Evolutionary conservation across 192 early-diverging fungal species (phyloP).

Genomic region (Backusella westeae): DNA sequence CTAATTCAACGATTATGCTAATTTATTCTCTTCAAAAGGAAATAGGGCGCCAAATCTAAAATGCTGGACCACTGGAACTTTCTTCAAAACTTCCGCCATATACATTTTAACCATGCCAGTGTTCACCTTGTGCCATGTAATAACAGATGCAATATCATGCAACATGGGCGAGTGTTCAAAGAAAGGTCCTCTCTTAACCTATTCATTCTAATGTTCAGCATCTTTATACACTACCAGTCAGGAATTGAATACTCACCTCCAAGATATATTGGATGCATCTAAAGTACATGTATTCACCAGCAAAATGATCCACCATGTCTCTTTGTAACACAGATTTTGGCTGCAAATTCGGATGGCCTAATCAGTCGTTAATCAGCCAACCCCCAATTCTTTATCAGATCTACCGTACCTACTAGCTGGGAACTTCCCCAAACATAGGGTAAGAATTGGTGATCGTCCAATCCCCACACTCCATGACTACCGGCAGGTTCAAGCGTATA

Average conservation of each 20-base stretch:
- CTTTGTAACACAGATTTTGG: constrained; percentile 71
- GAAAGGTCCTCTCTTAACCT: constrained; percentile 60
- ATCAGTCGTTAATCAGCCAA: background rate
- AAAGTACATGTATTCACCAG: constrained; percentile 84
- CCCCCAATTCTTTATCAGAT: too few species aligned
- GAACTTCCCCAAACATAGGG: constrained; percentile 93
- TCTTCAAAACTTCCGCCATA: constrained; percentile 83
- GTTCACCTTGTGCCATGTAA: constrained; percentile 89
- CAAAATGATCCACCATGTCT: constrained; percentile 57
- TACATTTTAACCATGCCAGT: constrained; percentile 94
- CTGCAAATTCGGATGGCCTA: constrained; percentile 63
- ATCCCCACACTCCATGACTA: constrained; percentile 95
- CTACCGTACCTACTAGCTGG: constrained; percentile 69
- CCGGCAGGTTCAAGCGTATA: constrained; percentile 96
- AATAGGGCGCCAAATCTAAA: constrained; percentile 86
- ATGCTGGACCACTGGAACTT: constrained; percentile 97
- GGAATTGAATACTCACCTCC: constrained; percentile 45
- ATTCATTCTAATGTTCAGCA: too few species aligned
- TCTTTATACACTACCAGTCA: too few species aligned
- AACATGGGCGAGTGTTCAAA: constrained; percentile 92
- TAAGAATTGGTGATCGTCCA: constrained; percentile 97
- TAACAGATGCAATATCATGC: constrained; percentile 88
- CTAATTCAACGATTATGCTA: constrained; percentile 84
- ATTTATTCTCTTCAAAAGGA: constrained; percentile 65
- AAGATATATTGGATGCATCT: constrained; percentile 81